phyloP scores from a whole-genome alignment of 75 land plant species.

The Sequoiadendron giganteum region DNA sequence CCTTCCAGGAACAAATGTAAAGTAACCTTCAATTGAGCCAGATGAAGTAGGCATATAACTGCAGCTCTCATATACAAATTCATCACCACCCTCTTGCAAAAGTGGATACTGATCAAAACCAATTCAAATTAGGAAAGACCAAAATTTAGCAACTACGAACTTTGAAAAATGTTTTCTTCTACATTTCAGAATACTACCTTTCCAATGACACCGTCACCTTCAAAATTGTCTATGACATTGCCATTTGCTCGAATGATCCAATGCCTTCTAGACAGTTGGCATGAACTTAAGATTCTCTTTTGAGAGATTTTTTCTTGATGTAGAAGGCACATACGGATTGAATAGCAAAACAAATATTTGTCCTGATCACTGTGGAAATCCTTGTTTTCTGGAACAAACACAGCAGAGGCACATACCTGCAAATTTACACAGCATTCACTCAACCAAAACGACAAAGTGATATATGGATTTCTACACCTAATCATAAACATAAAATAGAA shows the following conservation, averaged over 20 bases:
- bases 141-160: not conserved
- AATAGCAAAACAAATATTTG: slow-evolving; percentile 62
- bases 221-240: slow-evolving; percentile 44
- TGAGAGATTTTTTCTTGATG: slow-evolving; percentile 39
- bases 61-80: slow-evolving; percentile 87
- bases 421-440: not conserved
- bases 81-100: slow-evolving; percentile 43
- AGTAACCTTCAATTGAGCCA: slow-evolving; percentile 85
- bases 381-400: slow-evolving; percentile 73
- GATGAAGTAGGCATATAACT: slow-evolving; percentile 28
- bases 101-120: slow-evolving; percentile 63
- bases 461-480: not conserved
- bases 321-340: slow-evolving; percentile 77
- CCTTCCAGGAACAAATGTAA: slow-evolving; percentile 97
- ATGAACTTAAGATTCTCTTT: slow-evolving; percentile 42
- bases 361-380: slow-evolving; percentile 21
- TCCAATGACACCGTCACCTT: slow-evolving; percentile 85
- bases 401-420: slow-evolving; percentile 88
- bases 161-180: not conserved
- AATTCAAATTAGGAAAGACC: not conserved
- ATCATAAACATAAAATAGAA: not conserved
- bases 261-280: slow-evolving; percentile 80
- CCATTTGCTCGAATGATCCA: slow-evolving; percentile 77
- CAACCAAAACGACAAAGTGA: not conserved
- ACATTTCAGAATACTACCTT: slow-evolving; percentile 38